A percentile compares a stretch with the other conserved stretches of the same genome.
phyloP scores from a whole-genome alignment of 129 eudicot species.

The Sambucus nigra region DNA sequence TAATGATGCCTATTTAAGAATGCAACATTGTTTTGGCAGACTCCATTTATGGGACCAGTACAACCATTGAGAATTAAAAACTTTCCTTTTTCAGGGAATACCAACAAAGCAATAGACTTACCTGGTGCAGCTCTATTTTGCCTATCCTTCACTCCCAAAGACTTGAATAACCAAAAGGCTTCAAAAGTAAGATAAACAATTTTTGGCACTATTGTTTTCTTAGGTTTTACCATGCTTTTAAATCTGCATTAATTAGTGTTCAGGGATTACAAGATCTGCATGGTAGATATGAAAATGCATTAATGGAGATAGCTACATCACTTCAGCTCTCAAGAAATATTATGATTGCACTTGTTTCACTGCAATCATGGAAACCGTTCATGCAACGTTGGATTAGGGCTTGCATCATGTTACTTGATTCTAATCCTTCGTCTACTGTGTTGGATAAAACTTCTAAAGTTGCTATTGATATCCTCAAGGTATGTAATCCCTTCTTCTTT shows the following conservation, averaged over 20 bases:
- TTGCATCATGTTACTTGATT: slow-evolving; percentile 33
- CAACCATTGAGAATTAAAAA: no score
- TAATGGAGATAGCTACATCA: slow-evolving; percentile 58
- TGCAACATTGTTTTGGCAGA: no score
- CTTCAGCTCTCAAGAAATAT: slow-evolving; percentile 75
- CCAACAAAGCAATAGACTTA: slow-evolving; percentile 36
- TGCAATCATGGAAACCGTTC: slow-evolving; percentile 95
- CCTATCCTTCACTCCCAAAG: slow-evolving; percentile 38
- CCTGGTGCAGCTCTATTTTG: slow-evolving; percentile 92
- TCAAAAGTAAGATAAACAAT: slow-evolving; percentile 47
- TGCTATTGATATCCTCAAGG: slow-evolving; percentile 78
- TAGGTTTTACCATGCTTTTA: slow-evolving; percentile 13
- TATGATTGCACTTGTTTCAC: slow-evolving; percentile 58
- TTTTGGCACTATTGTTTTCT: background rate
- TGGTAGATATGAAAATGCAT: slow-evolving; percentile 43
- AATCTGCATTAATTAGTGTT: slow-evolving; percentile 17
- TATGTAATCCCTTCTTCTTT: slow-evolving; percentile 18
- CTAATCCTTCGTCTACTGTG: slow-evolving; percentile 27
- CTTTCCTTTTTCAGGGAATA: slow-evolving; percentile 35
- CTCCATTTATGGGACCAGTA: no score
- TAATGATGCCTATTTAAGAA: no score
- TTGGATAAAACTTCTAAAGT: slow-evolving; percentile 52
- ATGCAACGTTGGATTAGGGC: slow-evolving; percentile 70
- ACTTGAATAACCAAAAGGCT: slow-evolving; percentile 26
- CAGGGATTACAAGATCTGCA: slow-evolving; percentile 53